Base-by-base conservation (phyloP, 305 asterid species). In the Rubia tinctorum region DNA sequence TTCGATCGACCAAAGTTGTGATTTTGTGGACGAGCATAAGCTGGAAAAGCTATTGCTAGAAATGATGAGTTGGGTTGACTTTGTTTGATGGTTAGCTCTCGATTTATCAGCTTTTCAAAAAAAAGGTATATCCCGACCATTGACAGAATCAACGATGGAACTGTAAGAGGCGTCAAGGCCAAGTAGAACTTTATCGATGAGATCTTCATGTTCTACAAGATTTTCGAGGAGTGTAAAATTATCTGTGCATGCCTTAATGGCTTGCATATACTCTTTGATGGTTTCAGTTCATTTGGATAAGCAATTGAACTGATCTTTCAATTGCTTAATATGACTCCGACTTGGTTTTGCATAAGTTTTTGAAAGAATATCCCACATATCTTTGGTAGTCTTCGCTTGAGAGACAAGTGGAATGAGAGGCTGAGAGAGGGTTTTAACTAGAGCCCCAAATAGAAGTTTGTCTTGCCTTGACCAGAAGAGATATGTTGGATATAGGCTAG, bases 91-190 rank as follows among this genome's bases (percentile, higher is more conserved):
- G 18, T 49, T 1, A 25, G 4, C 58, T 67, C 37, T 42, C 42
- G 27, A 42, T 44, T 75, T 6, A 69, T 22, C 7, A 69, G 66
- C 15, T 76, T 76, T 6, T 76, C 66, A 22, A 20, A 76, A 61
- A 0, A 55, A 13, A 0, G 68, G 30, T 3, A 15, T 66, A 0
- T 55, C 68, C 1, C 22, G 58, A 0, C 58, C 73, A 45, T 74
- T 23, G 1, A 76, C 27, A 37, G 56, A 44, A 18, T 14, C 15
- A 13, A 49, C 7, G 0, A 76, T 2, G 7, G 30, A 39, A 76
- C 71, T 51, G n/a, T n/a, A n/a, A n/a, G n/a, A n/a, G n/a, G n/a
- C n/a, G n/a, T n/a, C n/a, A n/a, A n/a, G n/a, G n/a, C n/a, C n/a
- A n/a, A n/a, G n/a, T n/a, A n/a, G n/a, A n/a, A 76, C 71, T 51